A percentile compares a stretch with the other conserved stretches of the same genome.
Evolutionary conservation across 2,329 filamentous ascomycete genomes (phyloP).

Genomic region (Trichoderma gracile): DNA sequence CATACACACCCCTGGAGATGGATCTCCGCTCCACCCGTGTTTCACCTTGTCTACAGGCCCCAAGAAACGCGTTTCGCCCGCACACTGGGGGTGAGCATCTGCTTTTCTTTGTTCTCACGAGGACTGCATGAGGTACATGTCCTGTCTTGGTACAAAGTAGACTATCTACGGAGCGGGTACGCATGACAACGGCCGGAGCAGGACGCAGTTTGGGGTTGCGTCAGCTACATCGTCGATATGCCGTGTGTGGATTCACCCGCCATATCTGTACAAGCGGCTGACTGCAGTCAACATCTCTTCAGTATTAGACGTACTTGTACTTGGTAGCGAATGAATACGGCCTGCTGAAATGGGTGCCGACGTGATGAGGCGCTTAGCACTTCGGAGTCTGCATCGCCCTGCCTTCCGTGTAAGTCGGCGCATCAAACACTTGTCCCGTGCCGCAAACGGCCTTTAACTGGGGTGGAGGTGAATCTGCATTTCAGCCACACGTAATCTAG

Average conservation of each 20-base stretch:
- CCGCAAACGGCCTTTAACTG: slow-evolving; percentile 11
- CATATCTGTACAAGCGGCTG: neutral
- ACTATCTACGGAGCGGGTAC: neutral
- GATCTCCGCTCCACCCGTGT: slow-evolving; percentile 25
- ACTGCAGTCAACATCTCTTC: neutral
- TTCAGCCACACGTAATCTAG: too few relatives aligned
- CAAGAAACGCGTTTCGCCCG: slow-evolving; percentile 7
- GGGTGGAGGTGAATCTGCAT: neutral
- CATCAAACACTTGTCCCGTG: neutral
- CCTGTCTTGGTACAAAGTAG: neutral
- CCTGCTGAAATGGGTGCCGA: slow-evolving; percentile 4
- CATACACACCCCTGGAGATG: slow-evolving; percentile 16
- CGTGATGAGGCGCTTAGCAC: neutral
- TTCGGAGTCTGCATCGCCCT: neutral
- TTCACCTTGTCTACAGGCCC: slow-evolving; percentile 23
- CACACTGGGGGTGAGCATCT: neutral
- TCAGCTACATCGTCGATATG: neutral
- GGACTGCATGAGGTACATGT: neutral
- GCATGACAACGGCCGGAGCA: neutral
- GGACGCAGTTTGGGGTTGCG: neutral
- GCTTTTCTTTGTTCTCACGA: neutral
- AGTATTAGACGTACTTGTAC: neutral
- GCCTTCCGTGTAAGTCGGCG: neutral
- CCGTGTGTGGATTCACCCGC: neutral
- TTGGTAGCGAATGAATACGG: neutral